Conservation (phyloP, 768 basidiomycete species). For the Pulveroboletus sp. region DNA sequence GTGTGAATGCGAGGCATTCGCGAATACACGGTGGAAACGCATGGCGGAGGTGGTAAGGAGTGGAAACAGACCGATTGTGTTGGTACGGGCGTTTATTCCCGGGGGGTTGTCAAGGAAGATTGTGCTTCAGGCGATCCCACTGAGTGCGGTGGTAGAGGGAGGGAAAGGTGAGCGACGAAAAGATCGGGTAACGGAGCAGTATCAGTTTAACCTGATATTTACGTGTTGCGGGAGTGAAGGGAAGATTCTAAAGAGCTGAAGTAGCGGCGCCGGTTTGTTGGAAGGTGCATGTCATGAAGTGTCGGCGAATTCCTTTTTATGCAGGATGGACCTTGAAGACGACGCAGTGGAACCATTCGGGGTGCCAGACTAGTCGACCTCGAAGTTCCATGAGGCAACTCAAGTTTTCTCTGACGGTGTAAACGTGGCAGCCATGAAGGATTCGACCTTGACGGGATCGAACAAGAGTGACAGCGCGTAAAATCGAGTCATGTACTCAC, state of each 20-base stretch:
- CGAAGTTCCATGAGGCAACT: too few relatives aligned
- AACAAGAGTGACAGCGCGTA: too few relatives aligned
- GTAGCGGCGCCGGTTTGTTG: not conserved
- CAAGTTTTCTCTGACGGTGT: too few relatives aligned
- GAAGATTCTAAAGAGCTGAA: not conserved
- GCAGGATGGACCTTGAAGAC: too few relatives aligned
- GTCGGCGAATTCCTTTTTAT: too few relatives aligned
- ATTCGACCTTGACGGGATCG: too few relatives aligned
- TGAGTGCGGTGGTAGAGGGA: slow-evolving; percentile 12
- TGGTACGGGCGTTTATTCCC: slow-evolving; percentile 27
- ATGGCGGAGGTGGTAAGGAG: slow-evolving; percentile 15
- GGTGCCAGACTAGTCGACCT: too few relatives aligned
- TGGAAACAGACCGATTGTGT: slow-evolving; percentile 11
- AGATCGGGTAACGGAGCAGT: slow-evolving; percentile 2
- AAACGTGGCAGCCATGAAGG: too few relatives aligned
- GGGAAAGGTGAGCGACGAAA: slow-evolving; percentile 1
- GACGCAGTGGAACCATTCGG: too few relatives aligned
- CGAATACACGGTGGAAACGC: slow-evolving; percentile 22
- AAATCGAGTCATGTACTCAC: too few relatives aligned
- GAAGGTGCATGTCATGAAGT: too few relatives aligned
- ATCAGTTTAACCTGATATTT: slow-evolving; percentile 22
- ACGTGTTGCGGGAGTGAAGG: slow-evolving; percentile 17
- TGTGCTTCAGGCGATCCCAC: slow-evolving; percentile 23
- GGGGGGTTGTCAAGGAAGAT: slow-evolving; percentile 27
- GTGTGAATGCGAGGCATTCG: slow-evolving; percentile 22